Evolutionary conservation across 2,329 filamentous ascomycete genomes (phyloP).

Genomic region (Sporothrix globosa): DNA sequence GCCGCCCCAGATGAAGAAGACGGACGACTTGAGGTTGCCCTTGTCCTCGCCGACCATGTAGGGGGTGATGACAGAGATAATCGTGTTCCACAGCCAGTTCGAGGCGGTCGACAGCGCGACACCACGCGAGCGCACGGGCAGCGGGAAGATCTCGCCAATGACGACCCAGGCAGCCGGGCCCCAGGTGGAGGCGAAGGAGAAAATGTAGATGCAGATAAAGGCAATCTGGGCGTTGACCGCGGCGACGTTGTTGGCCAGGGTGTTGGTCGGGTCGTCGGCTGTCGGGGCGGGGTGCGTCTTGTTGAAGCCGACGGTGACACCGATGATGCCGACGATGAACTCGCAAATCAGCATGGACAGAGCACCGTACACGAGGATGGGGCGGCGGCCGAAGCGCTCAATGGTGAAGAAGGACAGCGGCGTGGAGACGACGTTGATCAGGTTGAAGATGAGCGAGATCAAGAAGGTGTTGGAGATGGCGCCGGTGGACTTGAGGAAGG

Average conservation of each 20-base stretch:
- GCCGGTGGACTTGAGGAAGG: constrained; percentile 79
- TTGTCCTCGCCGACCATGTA: constrained; percentile 61
- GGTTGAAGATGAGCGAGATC: constrained; percentile 81
- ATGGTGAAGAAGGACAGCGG: constrained; percentile 86
- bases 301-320: constrained; percentile 63
- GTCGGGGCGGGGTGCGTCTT: constrained; percentile 49
- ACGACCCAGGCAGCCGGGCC: constrained; percentile 80
- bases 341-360: constrained; percentile 83
- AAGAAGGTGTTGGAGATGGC: constrained; percentile 79
- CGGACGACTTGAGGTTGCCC: constrained; percentile 68
- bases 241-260: constrained; percentile 56
- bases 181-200: constrained; percentile 90
- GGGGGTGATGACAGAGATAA: constrained; percentile 54
- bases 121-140: constrained; percentile 85
- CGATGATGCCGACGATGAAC: constrained; percentile 81
- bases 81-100: constrained; percentile 86
- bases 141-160: constrained; percentile 87
- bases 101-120: constrained; percentile 84
- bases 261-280: constrained; percentile 45
- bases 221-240: constrained; percentile 74
- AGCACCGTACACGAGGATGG: constrained; percentile 77
- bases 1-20: constrained; percentile 76
- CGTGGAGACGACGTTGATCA: constrained; percentile 85
- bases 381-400: constrained; percentile 78
- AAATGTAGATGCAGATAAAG: constrained; percentile 91